Base-by-base conservation (phyloP, 306 rosid species). In the Vachellia pachyceras region DNA sequence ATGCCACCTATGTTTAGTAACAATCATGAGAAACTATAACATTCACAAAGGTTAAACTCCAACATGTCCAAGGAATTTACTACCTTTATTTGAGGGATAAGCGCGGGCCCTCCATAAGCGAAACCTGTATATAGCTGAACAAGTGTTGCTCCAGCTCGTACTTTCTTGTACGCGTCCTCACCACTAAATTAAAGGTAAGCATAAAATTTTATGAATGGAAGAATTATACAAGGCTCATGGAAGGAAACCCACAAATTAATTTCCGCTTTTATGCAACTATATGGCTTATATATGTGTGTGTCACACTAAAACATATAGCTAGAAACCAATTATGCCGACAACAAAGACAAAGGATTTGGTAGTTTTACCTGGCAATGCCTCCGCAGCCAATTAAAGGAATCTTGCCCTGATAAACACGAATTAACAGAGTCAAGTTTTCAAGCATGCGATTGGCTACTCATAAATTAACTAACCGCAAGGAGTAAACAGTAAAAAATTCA, bases 101-200 rank as follows among this genome's bases (percentile, higher is more conserved):
- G 97, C 45, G 98, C 99, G 75, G 99, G 99, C 14, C 99, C 99
- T 10, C 94, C 99, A 36, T 89, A 95, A 45, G 98, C 98, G 78
- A 95, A 95, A 23, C 92, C 94, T 2, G 99, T 93, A 77, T 95
- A 95, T 69, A 95, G 91, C 88, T 95, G 99, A 85, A 95, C 94
- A 80, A 95, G 96, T 73, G 92, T 89, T 23, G 98, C 99, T 79
- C 99, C 99, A 60, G 98, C 92, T 84, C 97, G 88, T 75, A 95
- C 83, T 85, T 91, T 95, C 84, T 80, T 79, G 82, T 95, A 95
- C 73, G 99, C 99, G 36, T 95, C 99, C 88, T 93, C 96, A 1
- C 99, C 99, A 79, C 99, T 95, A 80, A 75, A 85, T 81, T 50
- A 40, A 42, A 42, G 55, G 25, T 22, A 44, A 44, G 74, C 10